Evolutionary conservation across 1,284 basidiomycete species (phyloP), one percentile per base, ranked within the genome.

Genomic region (Moesziomyces globuligerus): DNA sequence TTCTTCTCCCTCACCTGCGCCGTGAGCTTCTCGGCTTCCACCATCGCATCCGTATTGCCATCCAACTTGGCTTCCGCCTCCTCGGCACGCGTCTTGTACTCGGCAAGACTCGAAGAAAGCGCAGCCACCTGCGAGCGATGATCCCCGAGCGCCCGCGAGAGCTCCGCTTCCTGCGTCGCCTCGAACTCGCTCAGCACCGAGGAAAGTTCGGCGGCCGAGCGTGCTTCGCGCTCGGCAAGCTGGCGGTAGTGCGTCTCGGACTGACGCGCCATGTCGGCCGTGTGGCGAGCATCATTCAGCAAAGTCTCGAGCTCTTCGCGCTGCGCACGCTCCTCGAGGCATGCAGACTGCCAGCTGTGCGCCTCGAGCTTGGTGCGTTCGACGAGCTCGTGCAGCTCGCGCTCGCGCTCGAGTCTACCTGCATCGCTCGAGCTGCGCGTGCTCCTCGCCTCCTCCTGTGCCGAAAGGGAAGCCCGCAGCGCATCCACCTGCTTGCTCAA

Each of bases 181-280:
- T 98, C 93, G 83, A 98, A 97, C 83, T 98, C 96, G 80, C 92
- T 90, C 62, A 99, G 84, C 1, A 98, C 94, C 7, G 91, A 90
- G 82, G 97, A 92, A 55, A 99, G 83, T 82, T 98, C 96, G 3
- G 84, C 85, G 2, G 90, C 88, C 73, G 90, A 91, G 83, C 91
- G 89, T 56, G 85, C 86, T 78, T 97, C 94, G 15, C 85, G 83
- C 51, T 89, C 87, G 25, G 91, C 83, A 50, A 89, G 88, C 0
- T 83, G 84, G n/a, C 83, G 82, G 3, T 88, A 86, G 58, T 85
- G 84, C 52, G 87, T 7, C 20, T 73, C 72, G 18, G 49, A 37
- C 11, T 39, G 37, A 15, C 49, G 43, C 0, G 75, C 69, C 1
- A 55, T 37, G 3, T 90, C 89, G 8, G 53, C 23, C 6, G 50